Conservation (phyloP, 352 stramenopile genomes). For the Blastocystis sp. region DNA sequence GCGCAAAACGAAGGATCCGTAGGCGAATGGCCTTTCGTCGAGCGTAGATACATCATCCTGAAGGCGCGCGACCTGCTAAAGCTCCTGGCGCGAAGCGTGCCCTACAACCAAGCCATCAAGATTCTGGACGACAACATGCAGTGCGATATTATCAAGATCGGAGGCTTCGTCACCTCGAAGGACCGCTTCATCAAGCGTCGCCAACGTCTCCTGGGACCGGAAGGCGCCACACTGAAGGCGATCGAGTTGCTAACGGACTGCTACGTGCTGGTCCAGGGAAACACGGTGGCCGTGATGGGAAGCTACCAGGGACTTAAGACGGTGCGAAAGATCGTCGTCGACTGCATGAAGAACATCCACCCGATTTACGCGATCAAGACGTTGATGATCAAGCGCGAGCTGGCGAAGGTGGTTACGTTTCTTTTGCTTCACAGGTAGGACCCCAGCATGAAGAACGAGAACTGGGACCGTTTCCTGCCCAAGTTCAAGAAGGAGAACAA, state of each 20-base stretch:
- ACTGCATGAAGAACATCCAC: conserved; percentile 99
- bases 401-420: conserved; percentile 72
- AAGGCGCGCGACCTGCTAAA: conserved; percentile 97
- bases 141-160: conserved; percentile 99
- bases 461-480: conserved; percentile 95
- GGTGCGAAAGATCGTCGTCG: conserved; percentile 87
- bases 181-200: conserved; percentile 96
- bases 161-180: conserved; percentile 92
- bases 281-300: conserved; percentile 86
- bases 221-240: conserved; percentile 88
- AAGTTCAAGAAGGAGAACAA: conserved; percentile 97
- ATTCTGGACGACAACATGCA: conserved; percentile 94
- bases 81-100: conserved; percentile 87
- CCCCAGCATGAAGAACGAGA: conserved; percentile 83
- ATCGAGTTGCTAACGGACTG: conserved; percentile 96
- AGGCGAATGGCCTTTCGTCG: background rate
- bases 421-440: conserved; percentile 64
- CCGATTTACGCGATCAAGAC: conserved; percentile 99
- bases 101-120: conserved; percentile 71
- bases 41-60: conserved; percentile 85
- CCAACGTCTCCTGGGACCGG: conserved; percentile 87
- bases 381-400: conserved; percentile 98
- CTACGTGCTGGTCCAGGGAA: conserved; percentile 95
- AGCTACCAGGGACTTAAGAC: conserved; percentile 66
- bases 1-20: conserved; percentile 78